Conservation (phyloP, 495 filamentous ascomycete genomes). For the Hypoxylon perforatum region DNA sequence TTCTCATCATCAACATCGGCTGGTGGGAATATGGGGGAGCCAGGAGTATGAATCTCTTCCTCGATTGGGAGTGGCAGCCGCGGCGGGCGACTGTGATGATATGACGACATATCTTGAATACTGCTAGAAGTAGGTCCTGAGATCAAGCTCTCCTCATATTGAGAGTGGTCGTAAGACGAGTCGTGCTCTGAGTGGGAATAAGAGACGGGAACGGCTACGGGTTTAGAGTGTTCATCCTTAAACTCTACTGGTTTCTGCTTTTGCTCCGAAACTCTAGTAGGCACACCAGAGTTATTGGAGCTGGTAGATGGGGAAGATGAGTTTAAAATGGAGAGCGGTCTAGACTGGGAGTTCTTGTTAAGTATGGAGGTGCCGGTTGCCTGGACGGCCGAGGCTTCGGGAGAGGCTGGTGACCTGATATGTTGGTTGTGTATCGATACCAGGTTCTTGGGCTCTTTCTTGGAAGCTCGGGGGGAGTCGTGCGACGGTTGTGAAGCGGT, state of each 20-base stretch:
- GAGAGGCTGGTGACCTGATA: constrained; percentile 59
- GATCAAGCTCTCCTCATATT: constrained; percentile 48
- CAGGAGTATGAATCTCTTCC: constrained; percentile 84
- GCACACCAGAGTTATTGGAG: constrained; percentile 38
- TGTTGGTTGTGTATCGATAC: constrained; percentile 45
- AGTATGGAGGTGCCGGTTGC: constrained; percentile 61
- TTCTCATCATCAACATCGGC: constrained; percentile 66
- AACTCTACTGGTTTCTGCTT: constrained; percentile 52
- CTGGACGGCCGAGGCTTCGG: constrained; percentile 64
- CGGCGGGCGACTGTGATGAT: constrained; percentile 76
- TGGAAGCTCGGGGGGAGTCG: constrained; percentile 50
- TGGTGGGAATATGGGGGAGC: constrained; percentile 82
- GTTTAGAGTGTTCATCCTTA: constrained; percentile 57
- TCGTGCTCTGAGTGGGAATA: constrained; percentile 50
- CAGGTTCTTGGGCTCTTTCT: constrained; percentile 48
- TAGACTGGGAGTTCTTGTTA: constrained; percentile 54
- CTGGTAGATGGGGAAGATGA: constrained; percentile 50
- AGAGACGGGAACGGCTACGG: constrained; percentile 65
- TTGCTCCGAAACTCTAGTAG: constrained; percentile 37
- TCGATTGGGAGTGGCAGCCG: constrained; percentile 91
- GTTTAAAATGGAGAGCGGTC: constrained; percentile 51
- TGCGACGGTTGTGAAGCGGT: constrained; percentile 43
- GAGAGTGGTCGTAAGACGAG: constrained; percentile 50
- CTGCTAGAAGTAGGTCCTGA: constrained; percentile 54
- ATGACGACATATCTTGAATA: constrained; percentile 65